Conservation (phyloP, 2,329 filamentous ascomycete species). For the Pezicula neosporulosa region DNA sequence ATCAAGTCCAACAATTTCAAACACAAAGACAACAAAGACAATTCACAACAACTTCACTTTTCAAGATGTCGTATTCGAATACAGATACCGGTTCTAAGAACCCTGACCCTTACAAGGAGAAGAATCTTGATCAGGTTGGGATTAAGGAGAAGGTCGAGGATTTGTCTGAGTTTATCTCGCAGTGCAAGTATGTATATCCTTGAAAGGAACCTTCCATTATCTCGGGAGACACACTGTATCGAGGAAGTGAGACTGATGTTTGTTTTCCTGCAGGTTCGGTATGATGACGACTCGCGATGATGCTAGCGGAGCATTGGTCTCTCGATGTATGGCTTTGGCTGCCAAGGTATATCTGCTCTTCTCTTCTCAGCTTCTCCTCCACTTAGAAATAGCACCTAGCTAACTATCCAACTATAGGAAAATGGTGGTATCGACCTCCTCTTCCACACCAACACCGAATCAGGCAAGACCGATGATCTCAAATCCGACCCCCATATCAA, state of each 20-base stretch:
- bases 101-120: constrained; percentile 72
- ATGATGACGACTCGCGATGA: constrained; percentile 81
- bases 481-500: constrained; percentile 71
- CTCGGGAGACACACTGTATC: too few relatives aligned
- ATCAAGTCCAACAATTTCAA: too few relatives aligned
- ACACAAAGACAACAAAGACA: constrained; percentile 3
- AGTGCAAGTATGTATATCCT: constrained; percentile 49
- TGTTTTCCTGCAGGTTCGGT: constrained; percentile 48
- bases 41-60: neutral
- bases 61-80: constrained; percentile 47
- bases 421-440: constrained; percentile 75
- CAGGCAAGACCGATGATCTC: constrained; percentile 82
- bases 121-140: constrained; percentile 62
- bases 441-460: constrained; percentile 90
- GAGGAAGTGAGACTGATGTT: too few relatives aligned
- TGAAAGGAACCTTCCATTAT: too few relatives aligned
- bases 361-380: neutral
- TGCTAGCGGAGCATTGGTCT: constrained; percentile 64
- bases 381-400: too few relatives aligned
- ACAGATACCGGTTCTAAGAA: constrained; percentile 58
- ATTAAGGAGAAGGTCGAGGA: constrained; percentile 75
- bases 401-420: too few relatives aligned
- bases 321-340: constrained; percentile 83
- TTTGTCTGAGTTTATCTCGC: constrained; percentile 65
- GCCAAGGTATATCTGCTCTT: constrained; percentile 55